Evolutionary conservation across 2,329 filamentous ascomycete genomes (phyloP).

Genomic region (Diaporthe nobilis): DNA sequence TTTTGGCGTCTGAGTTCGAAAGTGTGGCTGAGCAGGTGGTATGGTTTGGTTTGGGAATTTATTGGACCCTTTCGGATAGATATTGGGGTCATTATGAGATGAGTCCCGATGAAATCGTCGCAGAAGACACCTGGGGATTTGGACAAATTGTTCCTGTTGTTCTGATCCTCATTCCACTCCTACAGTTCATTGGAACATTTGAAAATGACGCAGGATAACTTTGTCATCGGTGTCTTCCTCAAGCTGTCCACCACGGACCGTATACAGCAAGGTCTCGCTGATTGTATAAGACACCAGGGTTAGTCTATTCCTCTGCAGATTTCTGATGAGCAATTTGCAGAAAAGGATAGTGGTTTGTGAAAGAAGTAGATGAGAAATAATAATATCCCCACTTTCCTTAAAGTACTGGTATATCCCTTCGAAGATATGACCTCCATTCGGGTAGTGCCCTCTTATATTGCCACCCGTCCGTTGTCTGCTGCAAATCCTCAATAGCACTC

Average conservation of each 20-base stretch:
- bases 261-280: no score
- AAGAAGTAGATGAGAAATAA: no score
- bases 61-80: not conserved
- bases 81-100: not conserved
- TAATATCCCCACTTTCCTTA: not conserved
- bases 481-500: slow-evolving; percentile 74
- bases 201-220: not conserved
- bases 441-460: slow-evolving; percentile 64
- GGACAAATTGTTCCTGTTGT: not conserved
- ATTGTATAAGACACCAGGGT: no score
- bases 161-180: not conserved
- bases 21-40: not conserved
- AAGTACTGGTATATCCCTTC: slow-evolving; percentile 58
- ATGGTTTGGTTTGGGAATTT: not conserved
- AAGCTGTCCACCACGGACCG: no score
- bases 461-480: slow-evolving; percentile 56
- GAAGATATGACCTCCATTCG: slow-evolving; percentile 66
- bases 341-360: no score
- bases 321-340: no score
- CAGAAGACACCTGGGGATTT: not conserved
- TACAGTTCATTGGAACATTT: not conserved
- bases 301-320: no score
- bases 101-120: not conserved
- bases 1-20: not conserved
- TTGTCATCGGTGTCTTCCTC: no score